These are phyloP conservation scores for Aspergillus panamensis DNA, from an alignment of 495 filamentous ascomycete genomes.

Conservation along the genomic window DNA sequence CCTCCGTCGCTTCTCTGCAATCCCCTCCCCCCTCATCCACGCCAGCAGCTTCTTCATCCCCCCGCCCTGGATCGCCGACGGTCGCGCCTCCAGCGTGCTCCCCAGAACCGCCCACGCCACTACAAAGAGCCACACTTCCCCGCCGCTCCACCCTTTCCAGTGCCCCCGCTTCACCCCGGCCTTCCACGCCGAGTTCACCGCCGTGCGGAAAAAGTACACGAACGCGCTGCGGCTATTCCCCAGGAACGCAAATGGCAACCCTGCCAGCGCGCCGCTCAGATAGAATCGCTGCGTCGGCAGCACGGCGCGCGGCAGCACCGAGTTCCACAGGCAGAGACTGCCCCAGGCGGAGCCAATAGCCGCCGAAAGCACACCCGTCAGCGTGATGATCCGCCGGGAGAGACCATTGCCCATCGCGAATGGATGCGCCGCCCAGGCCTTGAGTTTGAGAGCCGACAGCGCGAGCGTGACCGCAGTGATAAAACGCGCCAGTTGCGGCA, in stretches of 20 bases:
- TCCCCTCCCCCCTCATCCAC: constrained; percentile 70
- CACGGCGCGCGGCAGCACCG: constrained; percentile 65
- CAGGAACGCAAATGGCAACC: constrained; percentile 72
- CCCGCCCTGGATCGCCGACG: constrained; percentile 61
- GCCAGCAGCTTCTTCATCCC: constrained; percentile 68
- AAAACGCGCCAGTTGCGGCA: constrained; percentile 73
- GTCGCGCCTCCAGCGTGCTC: constrained; percentile 69
- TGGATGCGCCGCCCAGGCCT: constrained; percentile 61
- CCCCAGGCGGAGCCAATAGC: constrained; percentile 80
- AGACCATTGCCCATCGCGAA: constrained; percentile 61
- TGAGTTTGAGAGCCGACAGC: constrained; percentile 63
- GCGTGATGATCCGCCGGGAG: constrained; percentile 58
- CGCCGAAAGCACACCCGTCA: constrained; percentile 71
- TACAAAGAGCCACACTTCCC: constrained; percentile 81
- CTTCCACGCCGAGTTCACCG: constrained; percentile 83
- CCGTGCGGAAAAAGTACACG: constrained; percentile 66
- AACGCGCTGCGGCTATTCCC: constrained; percentile 60
- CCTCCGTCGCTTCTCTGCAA: constrained; percentile 36
- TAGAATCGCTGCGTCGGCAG: constrained; percentile 84
- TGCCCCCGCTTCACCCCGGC: constrained; percentile 79
- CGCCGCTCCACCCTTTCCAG: constrained; percentile 75
- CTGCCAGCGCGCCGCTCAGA: constrained; percentile 79
- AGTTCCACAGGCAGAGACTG: constrained; percentile 80
- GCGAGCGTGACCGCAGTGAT: constrained; percentile 67
- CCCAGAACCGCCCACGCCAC: constrained; percentile 72